These are phyloP conservation scores for Candida ponderosae DNA, from an alignment of 805 yeast genomes.

Conservation along the genomic window DNA sequence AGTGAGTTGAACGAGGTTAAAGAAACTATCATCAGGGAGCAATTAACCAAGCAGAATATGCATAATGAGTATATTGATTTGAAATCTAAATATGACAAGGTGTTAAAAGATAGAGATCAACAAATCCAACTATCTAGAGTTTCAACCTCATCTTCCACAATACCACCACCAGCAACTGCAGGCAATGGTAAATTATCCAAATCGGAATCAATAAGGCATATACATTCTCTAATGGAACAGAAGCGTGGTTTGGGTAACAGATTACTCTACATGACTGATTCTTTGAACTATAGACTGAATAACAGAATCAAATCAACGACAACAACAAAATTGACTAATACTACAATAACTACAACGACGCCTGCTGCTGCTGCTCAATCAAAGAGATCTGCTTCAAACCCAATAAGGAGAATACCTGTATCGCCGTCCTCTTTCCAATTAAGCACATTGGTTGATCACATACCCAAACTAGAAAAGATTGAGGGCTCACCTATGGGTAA, in stretches of 20 bases:
- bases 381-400: neutral
- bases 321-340: slow-evolving; percentile 14
- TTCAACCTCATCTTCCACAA: neutral
- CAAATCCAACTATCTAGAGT: neutral
- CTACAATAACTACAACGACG: slow-evolving; percentile 15
- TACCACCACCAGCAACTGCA: neutral
- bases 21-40: slow-evolving; percentile 18
- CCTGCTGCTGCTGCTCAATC: slow-evolving; percentile 5
- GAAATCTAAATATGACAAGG: slow-evolving; percentile 5
- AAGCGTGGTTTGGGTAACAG: slow-evolving; percentile 21
- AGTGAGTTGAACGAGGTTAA: slow-evolving; percentile 25
- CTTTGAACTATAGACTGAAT: slow-evolving; percentile 10
- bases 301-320: slow-evolving; percentile 11
- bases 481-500: slow-evolving; percentile 14
- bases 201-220: slow-evolving; percentile 21
- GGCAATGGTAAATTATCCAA: slow-evolving; percentile 9
- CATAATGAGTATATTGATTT: slow-evolving; percentile 15
- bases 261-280: slow-evolving; percentile 17
- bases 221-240: slow-evolving; percentile 22
- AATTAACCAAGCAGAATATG: slow-evolving; percentile 20
- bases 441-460: slow-evolving; percentile 8
- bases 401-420: slow-evolving; percentile 10
- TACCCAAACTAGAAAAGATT: slow-evolving; percentile 10
- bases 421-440: slow-evolving; percentile 19
- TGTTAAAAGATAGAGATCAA: neutral